phyloP scores from a whole-genome alignment of 805 yeast genomes.

The Allodekkera sacchari region DNA sequence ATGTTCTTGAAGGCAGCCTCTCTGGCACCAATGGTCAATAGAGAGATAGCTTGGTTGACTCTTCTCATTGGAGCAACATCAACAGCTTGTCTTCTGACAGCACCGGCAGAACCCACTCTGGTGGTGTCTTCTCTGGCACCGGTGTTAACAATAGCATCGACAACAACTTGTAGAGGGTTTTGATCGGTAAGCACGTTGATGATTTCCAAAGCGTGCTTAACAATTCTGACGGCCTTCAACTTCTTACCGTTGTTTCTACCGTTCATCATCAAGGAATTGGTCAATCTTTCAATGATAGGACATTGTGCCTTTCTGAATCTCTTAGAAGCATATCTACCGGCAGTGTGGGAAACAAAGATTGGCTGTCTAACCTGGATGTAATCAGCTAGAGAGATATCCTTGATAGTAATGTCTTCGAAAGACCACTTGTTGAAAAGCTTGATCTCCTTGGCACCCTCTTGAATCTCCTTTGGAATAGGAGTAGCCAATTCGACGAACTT shows the following conservation, averaged over 20 bases:
- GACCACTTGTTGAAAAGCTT: constrained; percentile 99
- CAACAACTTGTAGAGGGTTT: constrained; percentile 98
- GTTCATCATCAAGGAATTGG: constrained; percentile 99
- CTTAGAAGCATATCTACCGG: constrained; percentile 99
- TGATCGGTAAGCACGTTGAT: constrained; percentile 94
- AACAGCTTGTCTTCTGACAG: constrained; percentile 99
- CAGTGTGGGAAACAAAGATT: constrained; percentile 97
- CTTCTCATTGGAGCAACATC: constrained; percentile 99
- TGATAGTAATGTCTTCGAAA: constrained; percentile 93
- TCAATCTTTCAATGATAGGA: constrained; percentile 98
- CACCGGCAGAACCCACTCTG: constrained; percentile 99
- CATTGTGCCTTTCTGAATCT: constrained; percentile 99
- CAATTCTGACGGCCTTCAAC: constrained; percentile 99
- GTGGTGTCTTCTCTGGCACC: constrained; percentile 99
- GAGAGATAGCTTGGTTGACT: constrained; percentile 98
- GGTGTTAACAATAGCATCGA: constrained; percentile 98
- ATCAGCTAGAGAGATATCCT: constrained; percentile 97
- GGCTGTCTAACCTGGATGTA: constrained; percentile 98
- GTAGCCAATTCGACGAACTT: constrained; percentile 85
- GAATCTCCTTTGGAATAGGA: constrained; percentile 93
- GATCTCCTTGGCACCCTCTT: constrained; percentile 91
- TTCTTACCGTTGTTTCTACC: constrained; percentile 99
- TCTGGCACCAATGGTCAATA: constrained; percentile 98
- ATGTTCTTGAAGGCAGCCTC: constrained; percentile 99
- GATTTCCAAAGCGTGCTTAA: constrained; percentile 98